Evolutionary conservation across 495 filamentous ascomycete genomes (phyloP).

Genomic region (Hypoxylon fuscum): DNA sequence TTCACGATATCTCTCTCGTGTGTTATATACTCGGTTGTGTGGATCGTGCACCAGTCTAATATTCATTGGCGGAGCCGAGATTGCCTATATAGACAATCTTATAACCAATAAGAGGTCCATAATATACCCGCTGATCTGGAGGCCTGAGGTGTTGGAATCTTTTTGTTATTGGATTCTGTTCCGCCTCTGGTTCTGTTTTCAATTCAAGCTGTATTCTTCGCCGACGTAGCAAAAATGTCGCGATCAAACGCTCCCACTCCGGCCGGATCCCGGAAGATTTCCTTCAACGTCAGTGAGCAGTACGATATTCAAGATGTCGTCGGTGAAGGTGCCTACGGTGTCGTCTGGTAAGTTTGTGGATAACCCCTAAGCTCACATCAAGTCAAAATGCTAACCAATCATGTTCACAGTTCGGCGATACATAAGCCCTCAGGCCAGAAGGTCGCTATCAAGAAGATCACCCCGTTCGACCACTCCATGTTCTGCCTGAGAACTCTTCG

Average conservation of each 20-base stretch:
- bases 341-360: constrained; percentile 82
- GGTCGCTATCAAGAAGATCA: constrained; percentile 99
- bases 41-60: constrained; percentile 27
- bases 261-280: constrained; percentile 89
- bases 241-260: constrained; percentile 55
- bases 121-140: constrained; percentile 30
- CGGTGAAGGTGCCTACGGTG: constrained; percentile 97
- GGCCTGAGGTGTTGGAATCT: constrained; percentile 16
- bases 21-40: constrained; percentile 27
- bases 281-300: constrained; percentile 99
- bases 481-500: constrained; percentile 96
- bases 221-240: constrained; percentile 42
- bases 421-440: constrained; percentile 99
- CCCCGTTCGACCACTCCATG: constrained; percentile 98
- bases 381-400: constrained; percentile 27
- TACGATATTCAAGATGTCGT: constrained; percentile 99
- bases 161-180: constrained; percentile 17
- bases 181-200: constrained; percentile 3
- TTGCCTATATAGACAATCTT: constrained; percentile 37
- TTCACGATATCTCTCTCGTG: constrained; percentile 17
- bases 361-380: background rate
- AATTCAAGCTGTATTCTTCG: background rate
- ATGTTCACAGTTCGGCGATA: constrained; percentile 83
- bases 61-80: constrained; percentile 33
- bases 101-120: constrained; percentile 20